Evolutionary conservation across 2,329 filamentous ascomycete genomes (phyloP).

Genomic region (Alternaria sp.): DNA sequence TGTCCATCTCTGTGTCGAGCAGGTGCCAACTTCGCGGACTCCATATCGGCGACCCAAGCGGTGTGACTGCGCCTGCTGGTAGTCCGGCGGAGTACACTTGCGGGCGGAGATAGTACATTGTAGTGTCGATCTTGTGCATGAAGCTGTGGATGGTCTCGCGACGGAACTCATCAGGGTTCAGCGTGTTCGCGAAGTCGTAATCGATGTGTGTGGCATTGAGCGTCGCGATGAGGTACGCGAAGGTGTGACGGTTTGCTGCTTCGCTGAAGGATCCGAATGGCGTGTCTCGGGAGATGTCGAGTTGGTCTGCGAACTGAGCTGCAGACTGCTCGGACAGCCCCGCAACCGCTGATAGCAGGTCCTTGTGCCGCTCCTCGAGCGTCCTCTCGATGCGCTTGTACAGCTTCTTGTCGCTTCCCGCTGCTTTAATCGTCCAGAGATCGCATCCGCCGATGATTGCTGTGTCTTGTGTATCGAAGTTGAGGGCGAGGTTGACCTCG

Average conservation of each 20-base stretch:
- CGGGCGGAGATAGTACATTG: conserved; percentile 84
- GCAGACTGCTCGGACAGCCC: conserved; percentile 85
- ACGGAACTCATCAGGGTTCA: conserved; percentile 88
- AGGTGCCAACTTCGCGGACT: conserved; percentile 89
- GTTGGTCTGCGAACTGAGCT: conserved; percentile 66
- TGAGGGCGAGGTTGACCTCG: conserved; percentile 87
- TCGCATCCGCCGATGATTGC: conserved; percentile 94
- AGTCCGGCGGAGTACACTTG: conserved; percentile 51
- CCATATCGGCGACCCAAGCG: conserved; percentile 70
- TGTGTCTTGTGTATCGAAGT: conserved; percentile 93
- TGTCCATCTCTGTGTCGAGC: conserved; percentile 92
- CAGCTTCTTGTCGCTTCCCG: conserved; percentile 93
- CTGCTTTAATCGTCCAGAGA: conserved; percentile 95
- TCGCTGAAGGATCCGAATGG: conserved; percentile 92
- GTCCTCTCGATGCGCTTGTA: conserved; percentile 95
- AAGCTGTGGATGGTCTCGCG: conserved; percentile 81
- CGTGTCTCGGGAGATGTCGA: conserved; percentile 84
- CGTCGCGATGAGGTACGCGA: conserved; percentile 95
- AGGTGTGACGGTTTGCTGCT: conserved; percentile 85
- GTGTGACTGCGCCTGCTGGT: conserved; percentile 56
- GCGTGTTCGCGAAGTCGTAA: conserved; percentile 94
- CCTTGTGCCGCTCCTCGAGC: conserved; percentile 89
- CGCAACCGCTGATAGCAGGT: conserved; percentile 82
- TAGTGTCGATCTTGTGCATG: conserved; percentile 85
- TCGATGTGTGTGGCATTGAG: conserved; percentile 94